Evolutionary conservation across 495 filamentous ascomycete species (phyloP).

Genomic region (Acidiella bohemica): DNA sequence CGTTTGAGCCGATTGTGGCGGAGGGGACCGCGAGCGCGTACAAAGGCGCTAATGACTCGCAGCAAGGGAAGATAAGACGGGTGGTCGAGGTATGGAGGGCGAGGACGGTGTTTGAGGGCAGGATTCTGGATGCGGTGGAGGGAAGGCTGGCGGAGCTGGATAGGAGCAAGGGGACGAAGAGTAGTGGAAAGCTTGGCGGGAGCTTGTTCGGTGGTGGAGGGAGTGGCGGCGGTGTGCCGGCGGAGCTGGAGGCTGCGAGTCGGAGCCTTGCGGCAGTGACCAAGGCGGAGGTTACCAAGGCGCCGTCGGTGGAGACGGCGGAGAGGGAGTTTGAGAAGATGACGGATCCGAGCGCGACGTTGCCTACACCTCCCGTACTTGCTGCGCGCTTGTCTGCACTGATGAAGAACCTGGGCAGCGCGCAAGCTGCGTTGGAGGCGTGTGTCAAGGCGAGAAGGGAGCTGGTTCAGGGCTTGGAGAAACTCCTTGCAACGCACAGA

Average conservation of each 20-base stretch:
- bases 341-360: constrained; percentile 47
- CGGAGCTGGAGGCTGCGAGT: constrained; percentile 62
- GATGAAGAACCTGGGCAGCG: constrained; percentile 73
- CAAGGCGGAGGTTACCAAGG: constrained; percentile 51
- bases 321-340: constrained; percentile 71
- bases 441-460: constrained; percentile 73
- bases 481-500: constrained; percentile 62
- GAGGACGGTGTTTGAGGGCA: constrained; percentile 66
- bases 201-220: constrained; percentile 43
- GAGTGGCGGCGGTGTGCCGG: constrained; percentile 42
- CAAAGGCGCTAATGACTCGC: constrained; percentile 66
- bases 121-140: constrained; percentile 67
- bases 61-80: constrained; percentile 73
- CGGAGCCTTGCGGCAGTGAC: constrained; percentile 56
- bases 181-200: constrained; percentile 40
- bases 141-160: constrained; percentile 48
- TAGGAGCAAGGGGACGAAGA: constrained; percentile 33
- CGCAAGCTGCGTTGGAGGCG: constrained; percentile 82
- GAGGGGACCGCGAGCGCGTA: constrained; percentile 77
- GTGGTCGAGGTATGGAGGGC: constrained; percentile 92
- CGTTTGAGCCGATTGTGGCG: constrained; percentile 70
- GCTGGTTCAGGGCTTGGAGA: constrained; percentile 69
- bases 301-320: constrained; percentile 49
- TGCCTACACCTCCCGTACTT: constrained; percentile 72
- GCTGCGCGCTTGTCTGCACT: constrained; percentile 79